Evolutionary conservation across 2,329 filamentous ascomycete genomes (phyloP), one percentile per base, ranked within the genome.

Genomic region (Bimuria novae-zelandiae): DNA sequence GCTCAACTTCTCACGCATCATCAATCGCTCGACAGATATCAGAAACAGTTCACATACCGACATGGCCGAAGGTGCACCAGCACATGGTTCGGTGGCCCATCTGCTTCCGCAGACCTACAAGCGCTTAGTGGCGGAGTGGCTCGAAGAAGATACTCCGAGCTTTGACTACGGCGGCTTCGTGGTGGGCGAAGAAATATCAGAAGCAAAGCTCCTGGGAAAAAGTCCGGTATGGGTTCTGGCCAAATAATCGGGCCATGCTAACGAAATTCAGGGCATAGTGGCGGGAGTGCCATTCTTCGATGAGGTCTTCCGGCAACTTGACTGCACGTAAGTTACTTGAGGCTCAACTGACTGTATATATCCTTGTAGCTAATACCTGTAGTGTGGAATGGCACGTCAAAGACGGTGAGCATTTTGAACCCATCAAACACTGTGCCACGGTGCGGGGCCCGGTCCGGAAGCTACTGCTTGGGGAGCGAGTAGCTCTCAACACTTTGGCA

Each of bases 121-220:
- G 73, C 82, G 86, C 44, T 84, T 87, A 61, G 85, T 97, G 58
- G 84, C 87, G 21, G 78, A 84, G 67, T 99, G 94, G 94, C 88
- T 97, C 12, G 89, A 92, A 68, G 94, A 99, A 77, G 94, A 99
- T 78, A 95, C 92, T 3, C 94, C 94, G 4, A 94, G 90, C 48
- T 93, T 96, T 76, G 94, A 99, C 80, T 97, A 96, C 73, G 94
- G 90, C 67, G 94, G 94, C 55, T 99, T 96, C 75, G 94, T 99
- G 6, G 94, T 99, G 21, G 94, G 94, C 59, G 84, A 89, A 33
- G 77, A 76, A 14, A 69, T 76, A 8, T 76, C 76, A 1, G 78
- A 79, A 61, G 79, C 79, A 2, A 75, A 75, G 25, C 64, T 86
- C 17, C 70, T 86, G 19, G 84, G 84, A 2, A 87, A 86, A 69